Conservation (phyloP, 495 filamentous ascomycete species). For the Penicillium taxi region DNA sequence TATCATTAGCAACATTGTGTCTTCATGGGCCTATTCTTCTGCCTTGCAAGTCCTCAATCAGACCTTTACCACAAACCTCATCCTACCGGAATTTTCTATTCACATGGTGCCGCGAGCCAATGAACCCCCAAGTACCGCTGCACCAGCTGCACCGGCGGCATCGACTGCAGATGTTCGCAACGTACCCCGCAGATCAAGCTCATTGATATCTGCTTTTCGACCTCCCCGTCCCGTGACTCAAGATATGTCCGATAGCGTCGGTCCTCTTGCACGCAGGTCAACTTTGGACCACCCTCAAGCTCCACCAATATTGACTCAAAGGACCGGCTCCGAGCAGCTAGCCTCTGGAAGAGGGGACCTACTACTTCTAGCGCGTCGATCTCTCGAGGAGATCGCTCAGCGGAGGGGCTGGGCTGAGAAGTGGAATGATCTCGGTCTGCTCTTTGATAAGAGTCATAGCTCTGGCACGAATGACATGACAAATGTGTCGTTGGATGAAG, state of each 20-base stretch:
- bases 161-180: no score
- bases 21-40: constrained; percentile 76
- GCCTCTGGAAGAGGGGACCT: constrained; percentile 75
- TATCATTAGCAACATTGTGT: constrained; percentile 72
- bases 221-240: constrained; percentile 25
- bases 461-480: constrained; percentile 45
- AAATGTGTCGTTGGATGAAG: constrained; percentile 35
- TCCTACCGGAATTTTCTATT: constrained; percentile 54
- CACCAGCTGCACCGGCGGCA: constrained; percentile 33
- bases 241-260: constrained; percentile 22
- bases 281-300: constrained; percentile 28
- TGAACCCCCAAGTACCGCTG: constrained; percentile 15
- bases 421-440: constrained; percentile 55
- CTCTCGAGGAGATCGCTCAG: constrained; percentile 66
- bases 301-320: constrained; percentile 23
- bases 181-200: constrained; percentile 42
- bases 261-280: constrained; percentile 16
- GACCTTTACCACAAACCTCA: constrained; percentile 60
- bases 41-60: constrained; percentile 69
- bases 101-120: constrained; percentile 24
- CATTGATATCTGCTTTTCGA: constrained; percentile 24
- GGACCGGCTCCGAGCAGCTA: constrained; percentile 71
- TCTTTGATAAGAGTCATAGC: constrained; percentile 44
- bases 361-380: constrained; percentile 66
- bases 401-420: constrained; percentile 69